Evolutionary conservation across 768 basidiomycete genomes (phyloP).

Genomic region (Suillus brevipes): DNA sequence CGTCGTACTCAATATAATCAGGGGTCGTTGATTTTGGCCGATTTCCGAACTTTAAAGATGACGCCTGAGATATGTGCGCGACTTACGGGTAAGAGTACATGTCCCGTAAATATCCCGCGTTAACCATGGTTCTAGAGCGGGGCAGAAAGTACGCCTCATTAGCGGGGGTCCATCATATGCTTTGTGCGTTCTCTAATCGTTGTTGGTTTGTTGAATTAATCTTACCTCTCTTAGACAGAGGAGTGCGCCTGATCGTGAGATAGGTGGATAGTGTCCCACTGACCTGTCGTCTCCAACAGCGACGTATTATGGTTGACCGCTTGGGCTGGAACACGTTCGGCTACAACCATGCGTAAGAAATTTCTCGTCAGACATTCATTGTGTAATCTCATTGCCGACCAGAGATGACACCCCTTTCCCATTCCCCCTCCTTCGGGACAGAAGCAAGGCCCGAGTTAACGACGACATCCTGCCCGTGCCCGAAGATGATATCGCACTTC

Average conservation of each 20-base stretch:
- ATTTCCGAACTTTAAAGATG: not conserved
- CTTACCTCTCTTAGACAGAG: slow-evolving; percentile 1
- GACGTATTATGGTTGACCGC: slow-evolving; percentile 7
- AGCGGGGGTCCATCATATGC: slow-evolving; percentile 6
- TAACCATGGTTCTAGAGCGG: slow-evolving; percentile 7
- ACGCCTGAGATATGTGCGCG: slow-evolving; percentile 3
- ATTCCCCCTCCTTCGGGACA: not conserved
- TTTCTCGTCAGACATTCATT: not conserved
- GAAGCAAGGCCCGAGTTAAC: not conserved
- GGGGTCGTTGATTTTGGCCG: slow-evolving; percentile 6
- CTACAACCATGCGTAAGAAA: not conserved
- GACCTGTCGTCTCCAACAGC: slow-evolving; percentile 2
- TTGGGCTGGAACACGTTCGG: slow-evolving; percentile 1
- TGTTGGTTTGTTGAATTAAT: not conserved
- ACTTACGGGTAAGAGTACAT: slow-evolving; percentile 2
- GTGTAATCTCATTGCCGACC: not conserved
- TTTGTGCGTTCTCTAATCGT: not conserved
- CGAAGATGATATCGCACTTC: slow-evolving; percentile 1
- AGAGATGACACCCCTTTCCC: not conserved
- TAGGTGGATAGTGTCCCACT: not conserved
- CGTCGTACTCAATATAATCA: not conserved
- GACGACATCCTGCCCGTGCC: not conserved
- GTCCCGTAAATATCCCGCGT: not conserved
- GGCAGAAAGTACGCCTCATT: slow-evolving; percentile 5
- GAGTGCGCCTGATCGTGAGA: not conserved